Evolutionary conservation across 306 rosid genomes (phyloP).

Genomic region (Vachellia collinsii): DNA sequence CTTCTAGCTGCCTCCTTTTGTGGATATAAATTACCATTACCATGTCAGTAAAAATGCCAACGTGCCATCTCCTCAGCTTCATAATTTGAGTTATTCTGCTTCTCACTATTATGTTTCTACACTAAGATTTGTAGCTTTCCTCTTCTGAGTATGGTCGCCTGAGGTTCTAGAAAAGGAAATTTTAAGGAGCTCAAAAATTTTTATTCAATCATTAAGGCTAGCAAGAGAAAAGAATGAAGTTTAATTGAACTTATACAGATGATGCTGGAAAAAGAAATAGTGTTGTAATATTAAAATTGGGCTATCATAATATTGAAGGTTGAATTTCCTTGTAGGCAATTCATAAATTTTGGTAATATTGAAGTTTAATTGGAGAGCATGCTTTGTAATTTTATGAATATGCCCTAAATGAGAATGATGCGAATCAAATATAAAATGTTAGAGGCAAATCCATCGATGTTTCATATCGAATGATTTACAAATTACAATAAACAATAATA

Average conservation of each 20-base stretch:
- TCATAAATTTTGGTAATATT: neutral
- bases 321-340: neutral
- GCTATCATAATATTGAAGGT: neutral
- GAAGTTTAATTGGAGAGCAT: neutral
- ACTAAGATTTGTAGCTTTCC: neutral
- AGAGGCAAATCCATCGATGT: slow-evolving; percentile 4
- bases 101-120: neutral
- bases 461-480: neutral
- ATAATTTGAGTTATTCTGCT: neutral
- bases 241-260: neutral
- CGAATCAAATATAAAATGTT: neutral
- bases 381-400: neutral
- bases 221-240: neutral
- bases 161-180: slow-evolving; percentile 2
- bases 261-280: neutral
- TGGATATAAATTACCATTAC: neutral
- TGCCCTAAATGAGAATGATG: neutral
- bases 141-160: neutral
- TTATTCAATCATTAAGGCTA: neutral
- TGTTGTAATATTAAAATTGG: neutral
- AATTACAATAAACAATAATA: neutral
- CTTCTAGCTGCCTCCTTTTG: neutral
- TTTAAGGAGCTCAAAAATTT: neutral
- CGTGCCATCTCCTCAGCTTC: neutral
- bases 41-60: neutral